These are phyloP conservation scores for Trichoderma virens DNA, from an alignment of 495 filamentous ascomycete genomes.

Conservation along the genomic window DNA sequence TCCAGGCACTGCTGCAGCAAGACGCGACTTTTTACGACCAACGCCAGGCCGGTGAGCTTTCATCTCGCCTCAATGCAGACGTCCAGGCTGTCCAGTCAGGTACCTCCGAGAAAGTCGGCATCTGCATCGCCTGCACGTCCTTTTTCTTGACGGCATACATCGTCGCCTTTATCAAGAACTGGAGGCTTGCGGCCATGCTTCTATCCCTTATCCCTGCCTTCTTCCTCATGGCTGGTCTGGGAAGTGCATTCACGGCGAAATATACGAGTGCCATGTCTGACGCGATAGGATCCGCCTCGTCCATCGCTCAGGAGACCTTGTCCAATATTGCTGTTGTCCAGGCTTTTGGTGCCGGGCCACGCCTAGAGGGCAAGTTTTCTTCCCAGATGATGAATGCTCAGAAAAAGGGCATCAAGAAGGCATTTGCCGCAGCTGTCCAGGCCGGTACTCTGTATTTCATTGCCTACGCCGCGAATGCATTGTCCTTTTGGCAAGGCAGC, in stretches of 20 bases:
- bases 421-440: conserved; percentile 49
- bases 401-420: conserved; percentile 50
- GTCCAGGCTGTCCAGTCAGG: conserved; percentile 54
- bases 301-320: conserved; percentile 39
- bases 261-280: conserved; percentile 47
- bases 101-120: conserved; percentile 60
- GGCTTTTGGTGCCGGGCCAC: conserved; percentile 35
- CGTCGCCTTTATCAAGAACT: conserved; percentile 55
- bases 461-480: conserved; percentile 54
- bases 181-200: conserved; percentile 42
- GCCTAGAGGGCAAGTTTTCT: conserved; percentile 48
- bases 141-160: conserved; percentile 59
- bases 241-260: conserved; percentile 52
- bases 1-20: conserved; percentile 49
- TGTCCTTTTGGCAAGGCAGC: conserved; percentile 62
- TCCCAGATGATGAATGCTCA: conserved; percentile 37
- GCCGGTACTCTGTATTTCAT: conserved; percentile 62
- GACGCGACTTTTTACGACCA: conserved; percentile 56
- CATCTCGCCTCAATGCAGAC: conserved; percentile 52
- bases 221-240: conserved; percentile 55
- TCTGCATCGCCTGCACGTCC: conserved; percentile 47
- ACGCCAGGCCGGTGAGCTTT: conserved; percentile 50
- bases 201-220: conserved; percentile 58
- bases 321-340: conserved; percentile 42
- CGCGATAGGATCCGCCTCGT: conserved; percentile 29